phyloP scores from a whole-genome alignment of 2,329 filamentous ascomycete genomes.

The Arthroderma sp. region DNA sequence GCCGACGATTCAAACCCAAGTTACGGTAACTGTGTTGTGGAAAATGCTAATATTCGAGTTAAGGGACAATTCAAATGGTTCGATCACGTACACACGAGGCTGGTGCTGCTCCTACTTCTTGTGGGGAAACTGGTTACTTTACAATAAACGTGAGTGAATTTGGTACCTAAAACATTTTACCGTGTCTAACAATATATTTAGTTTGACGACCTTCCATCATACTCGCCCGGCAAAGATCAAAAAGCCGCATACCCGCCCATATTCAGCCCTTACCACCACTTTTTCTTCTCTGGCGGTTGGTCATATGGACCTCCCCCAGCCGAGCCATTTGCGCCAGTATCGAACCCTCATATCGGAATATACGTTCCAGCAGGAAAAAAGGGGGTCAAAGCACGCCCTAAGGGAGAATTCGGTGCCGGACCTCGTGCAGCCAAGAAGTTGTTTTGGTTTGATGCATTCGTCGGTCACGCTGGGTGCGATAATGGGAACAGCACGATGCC shows the following conservation, averaged over 20 bases:
- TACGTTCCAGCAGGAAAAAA: conserved; percentile 31
- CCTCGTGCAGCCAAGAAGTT: conserved; percentile 31
- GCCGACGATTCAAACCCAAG: neutral
- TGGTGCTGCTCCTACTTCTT: conserved; percentile 8
- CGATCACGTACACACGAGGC: neutral
- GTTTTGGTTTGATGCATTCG: conserved; percentile 42
- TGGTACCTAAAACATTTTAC: neutral
- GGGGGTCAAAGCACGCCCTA: conserved; percentile 18
- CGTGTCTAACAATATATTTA: conserved; percentile 4
- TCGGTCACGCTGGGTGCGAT: conserved; percentile 39
- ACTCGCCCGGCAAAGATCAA: conserved; percentile 17
- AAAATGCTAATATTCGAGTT: neutral
- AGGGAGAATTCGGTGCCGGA: conserved; percentile 39
- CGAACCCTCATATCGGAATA: conserved; percentile 37
- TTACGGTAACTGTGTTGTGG: neutral
- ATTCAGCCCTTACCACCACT: conserved; percentile 40
- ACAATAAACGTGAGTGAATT: conserved; percentile 11
- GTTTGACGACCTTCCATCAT: conserved; percentile 22
- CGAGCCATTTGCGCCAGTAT: conserved; percentile 36
- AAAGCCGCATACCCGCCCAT: conserved; percentile 30
- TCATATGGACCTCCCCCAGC: conserved; percentile 37
- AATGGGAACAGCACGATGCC: conserved; percentile 29
- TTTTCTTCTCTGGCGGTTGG: conserved; percentile 41
- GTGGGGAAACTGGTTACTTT: conserved; percentile 15
- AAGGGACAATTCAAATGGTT: neutral